These are phyloP conservation scores for Xylaria hypoxylon DNA, from an alignment of 2,329 filamentous ascomycete species.

Conservation along the genomic window DNA sequence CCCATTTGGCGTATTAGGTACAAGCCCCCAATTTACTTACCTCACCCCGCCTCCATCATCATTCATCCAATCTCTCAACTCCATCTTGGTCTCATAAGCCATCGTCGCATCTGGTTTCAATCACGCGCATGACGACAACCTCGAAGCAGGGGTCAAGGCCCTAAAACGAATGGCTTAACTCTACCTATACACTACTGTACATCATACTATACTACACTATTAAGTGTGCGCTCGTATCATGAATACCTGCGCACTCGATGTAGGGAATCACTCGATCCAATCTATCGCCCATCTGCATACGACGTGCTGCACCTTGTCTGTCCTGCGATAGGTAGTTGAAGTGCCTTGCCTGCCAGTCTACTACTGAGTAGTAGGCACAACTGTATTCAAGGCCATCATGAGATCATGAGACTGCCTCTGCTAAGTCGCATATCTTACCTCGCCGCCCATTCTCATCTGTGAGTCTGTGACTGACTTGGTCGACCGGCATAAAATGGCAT, in stretches of 20 bases:
- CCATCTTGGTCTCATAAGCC: conserved; percentile 10
- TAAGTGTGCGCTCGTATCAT: conserved; percentile 22
- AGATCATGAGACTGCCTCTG: background rate
- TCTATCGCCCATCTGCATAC: conserved; percentile 13
- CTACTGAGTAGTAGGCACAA: background rate
- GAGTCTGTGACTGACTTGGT: background rate
- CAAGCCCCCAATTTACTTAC: conserved; percentile 31
- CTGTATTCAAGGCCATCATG: background rate
- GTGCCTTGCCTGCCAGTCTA: background rate
- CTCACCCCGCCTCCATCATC: conserved; percentile 37
- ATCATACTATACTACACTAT: background rate
- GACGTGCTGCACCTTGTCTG: conserved; percentile 19
- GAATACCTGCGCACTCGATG: background rate
- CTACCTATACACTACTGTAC: conserved; percentile 2
- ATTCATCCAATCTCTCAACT: conserved; percentile 27
- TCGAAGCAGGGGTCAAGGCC: conserved; percentile 24
- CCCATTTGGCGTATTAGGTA: conserved; percentile 35
- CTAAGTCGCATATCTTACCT: background rate
- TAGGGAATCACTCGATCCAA: background rate
- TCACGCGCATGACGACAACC: conserved; percentile 37
- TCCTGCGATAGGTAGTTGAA: too few species aligned
- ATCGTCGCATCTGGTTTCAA: conserved; percentile 30
- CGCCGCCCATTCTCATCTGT: background rate
- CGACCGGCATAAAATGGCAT: conserved; percentile 3
- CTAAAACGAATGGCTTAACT: conserved; percentile 13